Conservation (phyloP, 2,329 filamentous ascomycete genomes). For the Monosporascus sp. region DNA sequence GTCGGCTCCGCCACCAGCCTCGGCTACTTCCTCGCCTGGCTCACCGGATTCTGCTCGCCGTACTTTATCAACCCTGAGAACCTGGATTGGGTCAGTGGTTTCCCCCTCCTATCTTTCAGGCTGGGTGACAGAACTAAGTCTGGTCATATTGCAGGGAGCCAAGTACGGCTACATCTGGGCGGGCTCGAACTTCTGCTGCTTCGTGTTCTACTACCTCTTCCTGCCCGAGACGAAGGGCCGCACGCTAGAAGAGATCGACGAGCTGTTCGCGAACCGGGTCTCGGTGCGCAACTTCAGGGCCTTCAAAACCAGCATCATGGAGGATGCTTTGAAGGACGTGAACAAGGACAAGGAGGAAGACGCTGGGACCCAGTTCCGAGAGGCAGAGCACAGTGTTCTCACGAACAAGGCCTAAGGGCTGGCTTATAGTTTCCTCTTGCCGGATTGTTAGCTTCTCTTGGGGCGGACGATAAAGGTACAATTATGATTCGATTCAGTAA, state of each 20-base stretch:
- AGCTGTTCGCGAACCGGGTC: slow-evolving; percentile 23
- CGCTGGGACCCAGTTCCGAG: neutral
- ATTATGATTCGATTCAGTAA: too few species aligned
- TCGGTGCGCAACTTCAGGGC: slow-evolving; percentile 21
- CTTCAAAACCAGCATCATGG: slow-evolving; percentile 20
- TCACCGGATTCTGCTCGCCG: slow-evolving; percentile 25
- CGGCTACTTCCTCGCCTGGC: slow-evolving; percentile 41
- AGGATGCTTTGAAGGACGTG: slow-evolving; percentile 18
- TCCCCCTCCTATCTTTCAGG: neutral
- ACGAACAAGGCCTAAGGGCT: neutral
- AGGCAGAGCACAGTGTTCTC: neutral
- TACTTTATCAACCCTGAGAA: slow-evolving; percentile 27
- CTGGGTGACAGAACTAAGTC: neutral
- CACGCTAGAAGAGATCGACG: slow-evolving; percentile 26
- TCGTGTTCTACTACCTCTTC: slow-evolving; percentile 24
- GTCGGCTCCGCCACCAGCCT: slow-evolving; percentile 44
- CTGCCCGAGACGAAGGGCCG: slow-evolving; percentile 25
- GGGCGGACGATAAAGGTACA: too few species aligned
- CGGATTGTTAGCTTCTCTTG: too few species aligned
- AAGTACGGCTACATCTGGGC: slow-evolving; percentile 41
- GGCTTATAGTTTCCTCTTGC: too few species aligned
- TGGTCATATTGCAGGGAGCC: slow-evolving; percentile 27
- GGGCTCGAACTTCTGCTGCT: slow-evolving; percentile 21
- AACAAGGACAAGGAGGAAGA: slow-evolving; percentile 5
- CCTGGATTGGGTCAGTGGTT: slow-evolving; percentile 22